Evolutionary conservation across 768 basidiomycete genomes (phyloP).

Genomic region (Pleurotus eryngii): DNA sequence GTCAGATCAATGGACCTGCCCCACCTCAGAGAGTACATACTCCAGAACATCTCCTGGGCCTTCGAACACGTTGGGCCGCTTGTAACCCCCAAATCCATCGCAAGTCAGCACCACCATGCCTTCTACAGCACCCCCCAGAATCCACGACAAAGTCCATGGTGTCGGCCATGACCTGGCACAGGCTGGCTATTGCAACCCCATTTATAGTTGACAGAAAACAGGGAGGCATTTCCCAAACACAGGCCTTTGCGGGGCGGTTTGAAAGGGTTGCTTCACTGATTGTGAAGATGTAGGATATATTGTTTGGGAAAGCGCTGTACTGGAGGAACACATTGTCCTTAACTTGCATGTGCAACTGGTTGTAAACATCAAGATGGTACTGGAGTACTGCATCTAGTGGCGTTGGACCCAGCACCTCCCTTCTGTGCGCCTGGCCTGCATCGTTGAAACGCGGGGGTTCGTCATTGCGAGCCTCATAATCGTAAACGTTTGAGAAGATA

Average conservation of each 20-base stretch:
- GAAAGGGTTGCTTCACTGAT: constrained; percentile 14
- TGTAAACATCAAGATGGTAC: constrained; percentile 12
- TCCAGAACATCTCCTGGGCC: constrained; percentile 4
- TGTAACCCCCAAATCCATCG: constrained; percentile 11
- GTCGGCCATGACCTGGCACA: not conserved
- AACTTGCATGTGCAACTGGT: constrained; percentile 15
- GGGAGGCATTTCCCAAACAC: constrained; percentile 6
- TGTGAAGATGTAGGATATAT: constrained; percentile 12
- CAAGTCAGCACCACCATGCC: constrained; percentile 7
- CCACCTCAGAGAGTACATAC: constrained; percentile 7
- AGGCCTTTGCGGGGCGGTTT: constrained; percentile 11
- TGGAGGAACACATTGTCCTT: constrained; percentile 16
- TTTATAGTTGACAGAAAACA: constrained; percentile 11
- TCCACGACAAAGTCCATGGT: constrained; percentile 9
- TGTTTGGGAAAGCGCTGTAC: constrained; percentile 9
- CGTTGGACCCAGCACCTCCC: not conserved
- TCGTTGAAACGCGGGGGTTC: not conserved
- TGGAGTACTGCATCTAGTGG: constrained; percentile 13
- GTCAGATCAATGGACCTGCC: not conserved
- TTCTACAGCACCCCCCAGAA: not conserved
- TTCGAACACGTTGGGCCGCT: constrained; percentile 2
- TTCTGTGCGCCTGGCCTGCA: too few species aligned
- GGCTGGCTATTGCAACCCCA: constrained; percentile 6
- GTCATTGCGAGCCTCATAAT: constrained; percentile 12
- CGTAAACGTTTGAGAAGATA: constrained; percentile 12